These are phyloP conservation scores for Talaromyces liani DNA, from an alignment of 495 filamentous ascomycete genomes.

Conservation along the genomic window DNA sequence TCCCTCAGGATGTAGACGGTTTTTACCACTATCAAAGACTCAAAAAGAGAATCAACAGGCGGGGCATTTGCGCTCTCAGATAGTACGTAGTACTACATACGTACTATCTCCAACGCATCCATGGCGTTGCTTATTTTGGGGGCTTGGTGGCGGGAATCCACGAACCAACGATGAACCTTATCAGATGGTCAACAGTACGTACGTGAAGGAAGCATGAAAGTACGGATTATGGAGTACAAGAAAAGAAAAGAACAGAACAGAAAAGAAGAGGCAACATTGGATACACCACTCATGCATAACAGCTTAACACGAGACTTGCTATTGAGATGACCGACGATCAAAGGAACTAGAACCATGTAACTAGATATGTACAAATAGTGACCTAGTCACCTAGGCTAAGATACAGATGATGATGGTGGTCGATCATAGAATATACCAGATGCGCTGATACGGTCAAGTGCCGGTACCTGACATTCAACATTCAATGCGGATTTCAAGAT, in stretches of 20 bases:
- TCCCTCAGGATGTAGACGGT: too few relatives aligned
- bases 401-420: neutral
- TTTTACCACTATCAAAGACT: too few relatives aligned
- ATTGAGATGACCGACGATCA: constrained; percentile 1
- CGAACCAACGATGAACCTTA: neutral
- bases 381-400: neutral
- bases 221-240: neutral
- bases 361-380: neutral
- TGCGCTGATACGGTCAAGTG: neutral
- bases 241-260: neutral
- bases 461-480: neutral
- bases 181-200: neutral
- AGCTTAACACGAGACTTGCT: neutral
- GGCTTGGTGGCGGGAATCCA: neutral
- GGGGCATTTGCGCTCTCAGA: neutral
- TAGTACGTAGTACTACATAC: neutral
- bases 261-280: neutral
- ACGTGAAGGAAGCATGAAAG: neutral
- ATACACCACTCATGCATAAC: neutral
- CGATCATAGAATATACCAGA: neutral
- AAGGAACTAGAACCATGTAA: constrained; percentile 4
- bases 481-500: neutral
- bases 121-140: neutral
- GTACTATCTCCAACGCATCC: neutral
- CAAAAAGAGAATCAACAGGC: neutral